These are phyloP conservation scores for Santalum album DNA, from an alignment of 164 flowering plant species.

Conservation along the genomic window DNA sequence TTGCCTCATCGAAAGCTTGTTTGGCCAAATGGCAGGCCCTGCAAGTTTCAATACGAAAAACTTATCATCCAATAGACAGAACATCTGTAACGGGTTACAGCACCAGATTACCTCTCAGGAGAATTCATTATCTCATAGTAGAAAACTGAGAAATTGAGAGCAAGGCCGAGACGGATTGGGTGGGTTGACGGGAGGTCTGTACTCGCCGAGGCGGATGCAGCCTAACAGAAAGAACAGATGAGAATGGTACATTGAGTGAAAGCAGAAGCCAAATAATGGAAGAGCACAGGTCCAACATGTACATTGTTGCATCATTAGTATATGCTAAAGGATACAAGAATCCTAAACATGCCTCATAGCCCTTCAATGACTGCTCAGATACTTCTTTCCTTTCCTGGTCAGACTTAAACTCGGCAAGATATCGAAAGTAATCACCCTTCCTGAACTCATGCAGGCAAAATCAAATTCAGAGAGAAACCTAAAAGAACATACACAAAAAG, in stretches of 20 bases:
- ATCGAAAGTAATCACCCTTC: slow-evolving; percentile 14
- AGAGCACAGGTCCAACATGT: too few species aligned
- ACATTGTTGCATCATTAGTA: too few species aligned
- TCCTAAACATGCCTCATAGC: slow-evolving; percentile 10
- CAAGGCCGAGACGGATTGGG: slow-evolving; percentile 83
- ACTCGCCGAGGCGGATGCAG: slow-evolving; percentile 61
- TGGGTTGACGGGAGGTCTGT: slow-evolving; percentile 81
- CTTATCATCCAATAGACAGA: too few species aligned
- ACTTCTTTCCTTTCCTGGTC: slow-evolving; percentile 15
- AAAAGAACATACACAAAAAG: too few species aligned
- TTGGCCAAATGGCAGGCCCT: slow-evolving; percentile 93
- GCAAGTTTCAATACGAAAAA: slow-evolving; percentile 8
- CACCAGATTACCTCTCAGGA: slow-evolving; percentile 56
- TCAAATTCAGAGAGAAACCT: not conserved
- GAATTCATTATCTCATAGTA: slow-evolving; percentile 85
- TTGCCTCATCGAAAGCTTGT: slow-evolving; percentile 93
- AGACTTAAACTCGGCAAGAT: slow-evolving; percentile 13
- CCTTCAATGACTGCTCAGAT: slow-evolving; percentile 14
- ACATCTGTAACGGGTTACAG: too few species aligned
- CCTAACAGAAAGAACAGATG: slow-evolving; percentile 26
- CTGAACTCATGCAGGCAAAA: not conserved
- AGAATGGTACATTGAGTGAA: too few species aligned
- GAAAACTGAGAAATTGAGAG: slow-evolving; percentile 82
- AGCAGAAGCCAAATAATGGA: too few species aligned
- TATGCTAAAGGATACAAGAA: not conserved